phyloP scores from a whole-genome alignment of 1,284 basidiomycete genomes.

The Malassezia japonica region DNA sequence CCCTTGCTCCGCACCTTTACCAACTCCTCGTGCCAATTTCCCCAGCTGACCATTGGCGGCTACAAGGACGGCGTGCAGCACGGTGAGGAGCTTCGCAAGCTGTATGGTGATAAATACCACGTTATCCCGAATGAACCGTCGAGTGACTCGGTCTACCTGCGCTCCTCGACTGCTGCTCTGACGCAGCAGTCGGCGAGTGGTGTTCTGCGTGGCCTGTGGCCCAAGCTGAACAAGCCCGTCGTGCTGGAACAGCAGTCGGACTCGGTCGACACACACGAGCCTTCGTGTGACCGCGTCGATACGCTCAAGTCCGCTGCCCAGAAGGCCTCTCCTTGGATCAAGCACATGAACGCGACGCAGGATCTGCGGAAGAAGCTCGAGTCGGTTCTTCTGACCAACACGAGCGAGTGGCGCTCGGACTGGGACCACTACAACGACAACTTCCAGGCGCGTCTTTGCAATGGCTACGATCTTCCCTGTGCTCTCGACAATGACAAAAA shows the following conservation, averaged over 20 bases:
- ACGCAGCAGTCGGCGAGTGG: conserved; percentile 8
- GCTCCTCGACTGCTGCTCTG: conserved; percentile 6
- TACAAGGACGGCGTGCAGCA: conserved; percentile 13
- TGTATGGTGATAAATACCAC: conserved; percentile 8
- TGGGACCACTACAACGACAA: conserved; percentile 16
- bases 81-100: conserved; percentile 4
- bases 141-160: not conserved
- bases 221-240: not conserved
- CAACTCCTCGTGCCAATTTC: conserved; percentile 14
- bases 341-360: conserved; percentile 3
- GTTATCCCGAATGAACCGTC: not conserved
- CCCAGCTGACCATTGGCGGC: conserved; percentile 9
- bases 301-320: not conserved
- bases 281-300: conserved; percentile 1
- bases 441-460: conserved; percentile 14
- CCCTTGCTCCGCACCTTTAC: conserved; percentile 2
- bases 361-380: conserved; percentile 6
- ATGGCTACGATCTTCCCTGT: conserved; percentile 12
- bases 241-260: conserved; percentile 2
- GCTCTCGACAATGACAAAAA: not conserved
- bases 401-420: conserved; percentile 8
- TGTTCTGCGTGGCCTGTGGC: conserved; percentile 12
- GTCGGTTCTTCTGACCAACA: conserved; percentile 5
- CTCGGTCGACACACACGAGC: conserved; percentile 8
- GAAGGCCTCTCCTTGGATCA: conserved; percentile 1